Evolutionary conservation across 352 stramenopile genomes (phyloP), one percentile per base, ranked within the genome.

Genomic region (Saprolegnia diclina): DNA sequence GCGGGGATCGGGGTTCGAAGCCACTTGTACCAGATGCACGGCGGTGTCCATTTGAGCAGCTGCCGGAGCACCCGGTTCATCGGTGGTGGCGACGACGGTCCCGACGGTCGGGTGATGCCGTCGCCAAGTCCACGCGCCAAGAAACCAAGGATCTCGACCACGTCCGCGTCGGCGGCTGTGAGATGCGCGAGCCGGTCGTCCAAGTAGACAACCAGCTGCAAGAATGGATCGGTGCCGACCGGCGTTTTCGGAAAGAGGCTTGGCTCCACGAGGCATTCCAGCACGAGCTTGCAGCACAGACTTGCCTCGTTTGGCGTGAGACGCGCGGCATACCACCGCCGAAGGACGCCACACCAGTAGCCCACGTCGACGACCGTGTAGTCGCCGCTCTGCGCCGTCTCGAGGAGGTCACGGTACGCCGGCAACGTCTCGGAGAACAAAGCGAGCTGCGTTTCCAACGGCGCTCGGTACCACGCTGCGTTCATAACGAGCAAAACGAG

Each of bases 221-320:
- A 71, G 82, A 85, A 93, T 66, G 89, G 74, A 52, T 84, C 77
- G 24, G 71, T 57, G 61, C 53, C 40, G 14, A 82, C 77, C 13
- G 74, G 45, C 1, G 76, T 64, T 18, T 53, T 54, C 18, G 82
- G 79, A 42, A 91, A 89, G 1, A 93, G 70, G 16, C 93, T 65
- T 5, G 75, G 64, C 62, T 86, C 83, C 63, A 94, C 89, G 61
- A 92, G 42, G 24, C 88, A 85, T 26, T 87, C 70, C 22, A 92
- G 75, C 67, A 92, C 69, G 19, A 94, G 66, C 52, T 81, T 86
- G 72, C 87, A 94, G 50, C 92, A 92, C 71, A 92, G 91, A 21
- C 65, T 75, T 1, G 89, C 80, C 35, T 92, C 80, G n/a, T 83
- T 75, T 53, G 7, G 11, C 3, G 42, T 10, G 13, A 48, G 42